These are phyloP conservation scores for Plasmopara halstedii DNA, from an alignment of 352 stramenopile species.

Conservation along the genomic window DNA sequence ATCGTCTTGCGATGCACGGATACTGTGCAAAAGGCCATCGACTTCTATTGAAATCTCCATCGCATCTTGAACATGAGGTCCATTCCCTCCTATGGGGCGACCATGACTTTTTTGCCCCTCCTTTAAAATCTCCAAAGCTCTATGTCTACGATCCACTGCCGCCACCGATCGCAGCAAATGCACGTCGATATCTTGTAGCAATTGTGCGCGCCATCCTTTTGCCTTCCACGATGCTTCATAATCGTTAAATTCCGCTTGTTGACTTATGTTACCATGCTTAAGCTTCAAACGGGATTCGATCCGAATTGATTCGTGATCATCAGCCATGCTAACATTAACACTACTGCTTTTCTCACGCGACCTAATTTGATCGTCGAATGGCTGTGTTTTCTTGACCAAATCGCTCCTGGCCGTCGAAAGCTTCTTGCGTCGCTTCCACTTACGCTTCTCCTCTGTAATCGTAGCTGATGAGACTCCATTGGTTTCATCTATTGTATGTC, in stretches of 20 bases:
- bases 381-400: conserved; percentile 4
- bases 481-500: background rate
- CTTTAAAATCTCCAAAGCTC: conserved; percentile 2
- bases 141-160: conserved; percentile 13
- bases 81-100: conserved; percentile 7
- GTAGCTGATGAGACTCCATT: background rate
- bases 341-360: conserved; percentile 3
- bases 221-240: conserved; percentile 20
- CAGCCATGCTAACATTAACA: background rate
- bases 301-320: conserved; percentile 7
- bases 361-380: conserved; percentile 3
- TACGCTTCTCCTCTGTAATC: conserved; percentile 10
- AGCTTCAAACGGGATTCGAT: conserved; percentile 9
- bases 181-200: conserved; percentile 24
- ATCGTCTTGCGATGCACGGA: conserved; percentile 20
- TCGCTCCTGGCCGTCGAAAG: conserved; percentile 17
- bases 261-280: conserved; percentile 7
- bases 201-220: conserved; percentile 20
- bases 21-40: conserved; percentile 11
- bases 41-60: conserved; percentile 23
- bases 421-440: conserved; percentile 31
- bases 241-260: conserved; percentile 18
- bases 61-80: conserved; percentile 18
- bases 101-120: conserved; percentile 5
- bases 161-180: conserved; percentile 20